These are phyloP conservation scores for Rubus idaeus DNA, from an alignment of 306 rosid species.

Conservation along the genomic window DNA sequence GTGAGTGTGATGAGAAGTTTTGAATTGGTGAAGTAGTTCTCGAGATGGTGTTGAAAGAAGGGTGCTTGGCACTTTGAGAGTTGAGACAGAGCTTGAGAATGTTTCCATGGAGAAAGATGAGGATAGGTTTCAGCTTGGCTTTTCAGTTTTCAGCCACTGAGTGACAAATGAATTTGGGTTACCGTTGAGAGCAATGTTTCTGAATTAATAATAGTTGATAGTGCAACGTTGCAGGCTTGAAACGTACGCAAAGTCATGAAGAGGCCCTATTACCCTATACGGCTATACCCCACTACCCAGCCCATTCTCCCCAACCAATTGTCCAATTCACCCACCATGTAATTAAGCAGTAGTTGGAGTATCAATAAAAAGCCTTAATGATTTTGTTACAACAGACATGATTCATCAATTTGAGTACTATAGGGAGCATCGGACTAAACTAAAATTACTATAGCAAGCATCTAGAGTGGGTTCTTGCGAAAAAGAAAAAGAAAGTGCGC, in stretches of 20 bases:
- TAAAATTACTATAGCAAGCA: too few species aligned
- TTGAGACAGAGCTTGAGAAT: slow-evolving; percentile 59
- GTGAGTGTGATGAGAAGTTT: slow-evolving; percentile 27
- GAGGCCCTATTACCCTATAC: not conserved
- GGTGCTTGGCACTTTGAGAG: slow-evolving; percentile 43
- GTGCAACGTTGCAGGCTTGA: not conserved
- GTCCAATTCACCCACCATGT: not conserved
- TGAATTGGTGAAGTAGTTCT: slow-evolving; percentile 42
- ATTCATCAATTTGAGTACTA: not conserved
- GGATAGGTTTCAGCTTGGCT: not conserved
- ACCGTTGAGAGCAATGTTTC: not conserved
- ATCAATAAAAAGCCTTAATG: not conserved
- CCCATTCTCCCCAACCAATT: not conserved
- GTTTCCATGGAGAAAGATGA: slow-evolving; percentile 60
- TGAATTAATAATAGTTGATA: not conserved
- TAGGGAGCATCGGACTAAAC: not conserved
- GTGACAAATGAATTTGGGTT: not conserved
- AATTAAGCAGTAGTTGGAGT: not conserved
- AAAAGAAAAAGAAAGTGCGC: not conserved
- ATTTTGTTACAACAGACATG: not conserved
- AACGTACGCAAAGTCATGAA: not conserved
- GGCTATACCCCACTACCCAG: too few species aligned
- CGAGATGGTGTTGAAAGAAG: slow-evolving; percentile 36
- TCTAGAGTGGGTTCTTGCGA: not conserved
- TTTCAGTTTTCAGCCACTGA: slow-evolving; percentile 7